Conservation (phyloP, 108 stramenopile species). For the Parmales sp. region DNA sequence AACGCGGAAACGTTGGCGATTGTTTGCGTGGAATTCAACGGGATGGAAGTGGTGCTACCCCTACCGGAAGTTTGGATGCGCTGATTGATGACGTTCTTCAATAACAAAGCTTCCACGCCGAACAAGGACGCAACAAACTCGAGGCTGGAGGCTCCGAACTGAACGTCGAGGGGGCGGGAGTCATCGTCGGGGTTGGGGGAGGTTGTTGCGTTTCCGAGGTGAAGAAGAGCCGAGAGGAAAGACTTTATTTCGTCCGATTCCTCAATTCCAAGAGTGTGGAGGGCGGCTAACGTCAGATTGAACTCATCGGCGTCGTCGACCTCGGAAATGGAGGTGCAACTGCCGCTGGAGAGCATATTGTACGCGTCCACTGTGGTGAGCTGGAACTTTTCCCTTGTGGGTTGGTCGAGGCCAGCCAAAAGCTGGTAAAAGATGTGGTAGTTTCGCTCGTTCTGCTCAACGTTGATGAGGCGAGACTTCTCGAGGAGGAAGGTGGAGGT, state of each 20-base stretch:
- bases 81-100: background rate
- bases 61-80: conserved; percentile 8
- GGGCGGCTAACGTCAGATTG: conserved; percentile 17
- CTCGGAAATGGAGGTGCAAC: background rate
- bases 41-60: conserved; percentile 28
- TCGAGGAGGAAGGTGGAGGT: conserved; percentile 27
- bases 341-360: background rate
- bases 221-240: conserved; percentile 35
- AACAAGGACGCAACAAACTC: conserved; percentile 22
- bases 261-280: conserved; percentile 12
- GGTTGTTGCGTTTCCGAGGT: conserved; percentile 40
- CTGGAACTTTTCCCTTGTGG: conserved; percentile 1
- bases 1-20: conserved; percentile 32
- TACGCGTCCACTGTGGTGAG: background rate
- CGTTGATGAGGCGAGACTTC: conserved; percentile 22
- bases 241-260: conserved; percentile 5
- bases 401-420: conserved; percentile 10
- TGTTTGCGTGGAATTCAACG: conserved; percentile 24
- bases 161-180: conserved; percentile 9
- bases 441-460: conserved; percentile 25
- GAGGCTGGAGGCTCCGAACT: conserved; percentile 11
- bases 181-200: conserved; percentile 4
- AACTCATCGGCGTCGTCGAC: conserved; percentile 22
- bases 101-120: conserved; percentile 32
- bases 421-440: conserved; percentile 37